These are phyloP conservation scores for Globisporangium parvum DNA, from an alignment of 352 stramenopile genomes.

Conservation along the genomic window DNA sequence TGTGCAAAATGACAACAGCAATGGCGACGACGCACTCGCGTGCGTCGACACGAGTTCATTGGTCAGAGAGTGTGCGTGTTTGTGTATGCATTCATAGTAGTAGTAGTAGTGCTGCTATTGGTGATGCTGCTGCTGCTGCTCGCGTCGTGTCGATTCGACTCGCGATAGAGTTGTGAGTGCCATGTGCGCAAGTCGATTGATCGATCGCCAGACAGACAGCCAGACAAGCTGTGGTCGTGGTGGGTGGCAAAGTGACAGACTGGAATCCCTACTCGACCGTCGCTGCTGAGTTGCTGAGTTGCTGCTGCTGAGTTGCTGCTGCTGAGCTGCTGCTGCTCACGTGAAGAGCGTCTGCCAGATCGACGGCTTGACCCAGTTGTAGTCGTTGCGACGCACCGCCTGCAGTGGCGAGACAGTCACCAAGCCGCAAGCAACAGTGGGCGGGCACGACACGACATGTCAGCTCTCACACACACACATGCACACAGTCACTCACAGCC, in stretches of 20 bases:
- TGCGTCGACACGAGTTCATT: not conserved
- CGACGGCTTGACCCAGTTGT: slow-evolving; percentile 92
- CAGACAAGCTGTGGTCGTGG: not conserved
- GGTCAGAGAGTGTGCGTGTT: no score
- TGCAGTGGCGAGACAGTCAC: slow-evolving; percentile 16
- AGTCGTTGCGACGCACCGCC: slow-evolving; percentile 82
- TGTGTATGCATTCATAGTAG: not conserved
- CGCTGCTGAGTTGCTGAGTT: no score
- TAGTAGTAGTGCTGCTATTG: not conserved
- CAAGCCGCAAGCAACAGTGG: no score
- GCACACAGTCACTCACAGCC: no score
- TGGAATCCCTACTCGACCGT: not conserved
- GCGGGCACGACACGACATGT: slow-evolving; percentile 8
- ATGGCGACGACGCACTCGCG: no score
- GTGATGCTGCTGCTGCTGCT: no score
- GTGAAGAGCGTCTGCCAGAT: slow-evolving; percentile 87
- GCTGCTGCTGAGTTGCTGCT: no score
- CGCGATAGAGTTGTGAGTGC: no score
- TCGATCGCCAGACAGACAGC: not conserved
- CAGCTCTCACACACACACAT: not conserved
- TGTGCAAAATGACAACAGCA: no score
- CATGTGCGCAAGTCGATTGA: not conserved
- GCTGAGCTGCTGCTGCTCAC: slow-evolving; percentile 21
- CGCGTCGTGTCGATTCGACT: no score
- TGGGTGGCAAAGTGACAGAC: no score